Conservation (phyloP, 306 rosid genomes). For the Pterocarpus macrocarpus region DNA sequence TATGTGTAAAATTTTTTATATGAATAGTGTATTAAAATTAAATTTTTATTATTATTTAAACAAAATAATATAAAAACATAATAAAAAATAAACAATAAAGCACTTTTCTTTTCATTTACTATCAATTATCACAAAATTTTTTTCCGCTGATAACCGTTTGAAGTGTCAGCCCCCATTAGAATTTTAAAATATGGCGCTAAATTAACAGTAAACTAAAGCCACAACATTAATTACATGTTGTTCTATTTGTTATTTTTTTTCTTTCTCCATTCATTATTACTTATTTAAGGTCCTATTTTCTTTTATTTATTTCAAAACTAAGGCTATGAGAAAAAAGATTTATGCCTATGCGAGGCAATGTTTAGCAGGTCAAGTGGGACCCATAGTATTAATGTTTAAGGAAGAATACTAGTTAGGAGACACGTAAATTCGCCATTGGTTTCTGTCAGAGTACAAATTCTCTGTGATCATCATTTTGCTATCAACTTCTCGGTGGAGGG, state of each 20-base stretch:
- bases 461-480: conserved; percentile 51
- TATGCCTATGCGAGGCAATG: not conserved
- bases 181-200: conserved; percentile 40
- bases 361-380: conserved; percentile 59
- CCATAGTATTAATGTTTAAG: conserved; percentile 55
- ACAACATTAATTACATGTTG: not conserved
- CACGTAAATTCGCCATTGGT: conserved; percentile 51
- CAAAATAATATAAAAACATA: too few relatives aligned
- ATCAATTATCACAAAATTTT: not conserved
- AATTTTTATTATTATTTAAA: too few relatives aligned
- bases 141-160: not conserved
- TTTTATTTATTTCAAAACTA: not conserved
- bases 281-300: not conserved
- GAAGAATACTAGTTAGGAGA: conserved; percentile 51
- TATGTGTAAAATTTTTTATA: too few relatives aligned
- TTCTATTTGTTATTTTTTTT: not conserved
- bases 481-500: conserved; percentile 44
- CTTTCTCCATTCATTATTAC: too few relatives aligned
- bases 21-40: too few relatives aligned
- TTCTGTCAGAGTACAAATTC: conserved; percentile 31
- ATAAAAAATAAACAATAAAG: not conserved
- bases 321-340: not conserved
- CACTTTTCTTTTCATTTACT: not conserved
- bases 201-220: conserved; percentile 30
- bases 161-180: conserved; percentile 18